Base-by-base conservation (phyloP, 2,329 filamentous ascomycete genomes). In the Alternaria sp. region DNA sequence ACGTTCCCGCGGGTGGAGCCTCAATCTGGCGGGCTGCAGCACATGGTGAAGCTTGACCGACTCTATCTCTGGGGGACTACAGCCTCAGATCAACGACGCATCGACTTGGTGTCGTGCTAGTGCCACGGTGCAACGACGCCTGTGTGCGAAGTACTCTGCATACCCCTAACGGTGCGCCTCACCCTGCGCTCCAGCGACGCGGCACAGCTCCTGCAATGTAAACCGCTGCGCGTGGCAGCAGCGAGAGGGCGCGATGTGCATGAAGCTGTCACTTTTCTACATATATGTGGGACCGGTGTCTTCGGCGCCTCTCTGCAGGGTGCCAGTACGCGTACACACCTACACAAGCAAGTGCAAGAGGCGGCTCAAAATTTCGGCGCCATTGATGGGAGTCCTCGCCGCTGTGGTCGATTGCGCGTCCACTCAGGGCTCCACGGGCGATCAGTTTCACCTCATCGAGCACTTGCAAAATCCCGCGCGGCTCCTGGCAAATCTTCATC, bases 401-500 rank as follows among this genome's bases (percentile, higher is more conserved):
- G 49, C 19, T 40, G 17, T 19, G 15, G n/a, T 21, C 30, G 74
- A 69, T 78, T 78, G 74, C 76, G 75, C 73, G 76, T 76, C 69
- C 72, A 70, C 60, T 36, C 50, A 59, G 57, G 64, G 64, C 61
- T 67, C 69, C 63, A 67, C 69, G 66, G 73, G 70, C 70, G 69
- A 73, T 74, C 72, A 64, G 75, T 78, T 79, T 79, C 75, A 77
- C 52, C 58, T 68, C 57, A 68, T 61, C 51, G 51, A 36, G 49
- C 44, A 44, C 50, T 40, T 63, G 63, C 62, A 55, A 61, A 65
- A 62, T 68, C 61, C 68, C 65, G 64, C 64, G 65, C 63, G 44
- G 54, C 59, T 62, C 63, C 66, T 66, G 65, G 63, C 54, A 56
- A 65, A 59, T 62, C 65, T 57, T 70, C 69, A 69, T 68, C 61